Conservation (phyloP, 352 stramenopile genomes). For the Blastocystis sp. region DNA sequence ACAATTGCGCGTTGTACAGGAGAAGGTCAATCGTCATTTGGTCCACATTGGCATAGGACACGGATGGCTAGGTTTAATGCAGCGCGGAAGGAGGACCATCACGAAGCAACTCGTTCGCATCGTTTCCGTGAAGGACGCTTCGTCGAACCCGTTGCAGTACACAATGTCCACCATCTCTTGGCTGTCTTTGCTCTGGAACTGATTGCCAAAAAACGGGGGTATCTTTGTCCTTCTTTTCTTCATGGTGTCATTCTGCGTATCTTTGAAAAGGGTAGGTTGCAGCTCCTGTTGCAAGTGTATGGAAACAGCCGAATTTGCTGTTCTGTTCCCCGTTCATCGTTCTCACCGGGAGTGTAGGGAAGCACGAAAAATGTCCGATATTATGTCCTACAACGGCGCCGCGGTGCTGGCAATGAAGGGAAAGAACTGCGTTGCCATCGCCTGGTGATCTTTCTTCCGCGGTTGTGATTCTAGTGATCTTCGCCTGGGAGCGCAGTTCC, state of each 20-base stretch:
- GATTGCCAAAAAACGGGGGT: neutral
- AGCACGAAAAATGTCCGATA: conserved; percentile 74
- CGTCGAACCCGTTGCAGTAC: neutral
- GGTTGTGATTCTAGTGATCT: conserved; percentile 80
- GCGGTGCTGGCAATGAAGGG: conserved; percentile 97
- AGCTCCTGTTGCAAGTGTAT: neutral
- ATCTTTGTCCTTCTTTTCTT: neutral
- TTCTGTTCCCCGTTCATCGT: neutral
- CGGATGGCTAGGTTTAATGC: neutral
- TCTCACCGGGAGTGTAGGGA: neutral
- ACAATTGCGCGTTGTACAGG: neutral
- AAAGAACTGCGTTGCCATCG: conserved; percentile 98
- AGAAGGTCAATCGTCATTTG: conserved; percentile 53
- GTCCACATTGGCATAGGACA: conserved; percentile 62
- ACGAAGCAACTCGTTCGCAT: neutral
- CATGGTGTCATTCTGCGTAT: neutral
- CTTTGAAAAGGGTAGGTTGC: neutral
- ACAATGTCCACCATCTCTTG: neutral
- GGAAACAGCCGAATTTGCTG: neutral
- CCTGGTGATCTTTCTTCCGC: conserved; percentile 76
- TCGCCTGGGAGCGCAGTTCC: conserved; percentile 89
- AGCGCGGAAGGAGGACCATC: neutral
- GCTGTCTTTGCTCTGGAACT: neutral
- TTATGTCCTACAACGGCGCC: conserved; percentile 94
- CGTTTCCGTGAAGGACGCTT: neutral